Evolutionary conservation across 805 yeast genomes (phyloP).

Genomic region (Scheffersomyces stipitis): DNA sequence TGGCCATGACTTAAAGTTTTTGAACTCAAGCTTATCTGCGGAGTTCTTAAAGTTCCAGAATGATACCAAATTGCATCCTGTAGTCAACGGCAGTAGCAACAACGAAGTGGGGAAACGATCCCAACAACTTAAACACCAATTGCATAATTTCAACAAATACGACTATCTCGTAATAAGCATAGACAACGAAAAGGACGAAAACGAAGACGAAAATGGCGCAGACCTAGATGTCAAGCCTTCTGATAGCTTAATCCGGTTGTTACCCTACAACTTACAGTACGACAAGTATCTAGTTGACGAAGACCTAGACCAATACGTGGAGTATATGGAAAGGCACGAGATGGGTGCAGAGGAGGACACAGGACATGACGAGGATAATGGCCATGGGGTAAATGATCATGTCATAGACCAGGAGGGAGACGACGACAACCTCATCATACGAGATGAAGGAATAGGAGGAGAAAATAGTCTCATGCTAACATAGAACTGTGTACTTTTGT

Average conservation of each 20-base stretch:
- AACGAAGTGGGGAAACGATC: slow-evolving; percentile 13
- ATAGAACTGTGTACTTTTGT: too few relatives aligned
- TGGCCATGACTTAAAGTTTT: slow-evolving; percentile 38
- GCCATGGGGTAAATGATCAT: slow-evolving; percentile 1
- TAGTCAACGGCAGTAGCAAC: slow-evolving; percentile 13
- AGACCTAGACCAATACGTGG: slow-evolving; percentile 23
- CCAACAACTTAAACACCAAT: slow-evolving; percentile 20
- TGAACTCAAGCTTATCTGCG: slow-evolving; percentile 26
- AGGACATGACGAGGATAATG: slow-evolving; percentile 3
- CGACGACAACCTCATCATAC: slow-evolving; percentile 1
- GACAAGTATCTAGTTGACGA: slow-evolving; percentile 23
- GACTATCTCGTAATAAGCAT: slow-evolving; percentile 29
- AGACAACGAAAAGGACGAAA: slow-evolving; percentile 17
- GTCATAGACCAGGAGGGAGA: too few relatives aligned
- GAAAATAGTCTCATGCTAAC: slow-evolving; percentile 20
- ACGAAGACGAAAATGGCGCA: slow-evolving; percentile 5
- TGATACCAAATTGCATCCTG: slow-evolving; percentile 31
- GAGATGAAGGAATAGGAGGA: slow-evolving; percentile 26
- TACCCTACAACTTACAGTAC: slow-evolving; percentile 36
- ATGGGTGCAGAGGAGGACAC: slow-evolving; percentile 8
- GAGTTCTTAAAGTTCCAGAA: slow-evolving; percentile 27
- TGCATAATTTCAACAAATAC: slow-evolving; percentile 24
- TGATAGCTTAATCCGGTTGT: slow-evolving; percentile 17
- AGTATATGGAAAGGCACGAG: slow-evolving; percentile 5
- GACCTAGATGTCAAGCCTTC: slow-evolving; percentile 18